These are phyloP conservation scores for Hanseniaspora valbyensis DNA, from an alignment of 805 yeast species.

Conservation along the genomic window DNA sequence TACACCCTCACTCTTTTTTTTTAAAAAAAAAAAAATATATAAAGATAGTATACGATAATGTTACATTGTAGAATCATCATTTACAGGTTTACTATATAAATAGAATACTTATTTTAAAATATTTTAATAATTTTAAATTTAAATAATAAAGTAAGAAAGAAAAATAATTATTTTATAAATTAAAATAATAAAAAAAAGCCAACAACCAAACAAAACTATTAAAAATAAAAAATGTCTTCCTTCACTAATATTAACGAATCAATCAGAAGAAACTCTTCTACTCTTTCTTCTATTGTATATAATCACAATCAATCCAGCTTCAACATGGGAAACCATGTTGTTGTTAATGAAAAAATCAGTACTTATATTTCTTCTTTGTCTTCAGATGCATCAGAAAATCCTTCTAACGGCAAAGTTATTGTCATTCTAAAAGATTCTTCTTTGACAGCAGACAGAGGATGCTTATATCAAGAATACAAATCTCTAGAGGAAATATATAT, in stretches of 20 bases:
- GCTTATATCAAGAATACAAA: conserved; percentile 10
- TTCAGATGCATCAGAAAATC: not conserved
- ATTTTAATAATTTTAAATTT: not conserved
- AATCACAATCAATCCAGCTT: not conserved
- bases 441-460: not conserved
- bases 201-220: not conserved
- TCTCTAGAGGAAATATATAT: conserved; percentile 11
- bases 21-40: not conserved
- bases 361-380: conserved; percentile 13
- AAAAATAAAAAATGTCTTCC: not conserved
- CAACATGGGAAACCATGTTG: conserved; percentile 12
- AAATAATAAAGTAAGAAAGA: not conserved
- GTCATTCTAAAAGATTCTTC: conserved; percentile 10
- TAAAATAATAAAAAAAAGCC: too few relatives aligned
- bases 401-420: conserved; percentile 6
- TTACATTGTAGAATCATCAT: too few relatives aligned
- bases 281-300: conserved; percentile 7
- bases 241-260: not conserved
- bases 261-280: conserved; percentile 12
- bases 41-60: too few relatives aligned
- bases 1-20: not conserved
- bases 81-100: too few relatives aligned
- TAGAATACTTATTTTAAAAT: too few relatives aligned
- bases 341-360: conserved; percentile 9
- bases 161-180: too few relatives aligned